These are phyloP conservation scores for Ilex aquifolium DNA, from an alignment of 257 asterid genomes.

Conservation along the genomic window DNA sequence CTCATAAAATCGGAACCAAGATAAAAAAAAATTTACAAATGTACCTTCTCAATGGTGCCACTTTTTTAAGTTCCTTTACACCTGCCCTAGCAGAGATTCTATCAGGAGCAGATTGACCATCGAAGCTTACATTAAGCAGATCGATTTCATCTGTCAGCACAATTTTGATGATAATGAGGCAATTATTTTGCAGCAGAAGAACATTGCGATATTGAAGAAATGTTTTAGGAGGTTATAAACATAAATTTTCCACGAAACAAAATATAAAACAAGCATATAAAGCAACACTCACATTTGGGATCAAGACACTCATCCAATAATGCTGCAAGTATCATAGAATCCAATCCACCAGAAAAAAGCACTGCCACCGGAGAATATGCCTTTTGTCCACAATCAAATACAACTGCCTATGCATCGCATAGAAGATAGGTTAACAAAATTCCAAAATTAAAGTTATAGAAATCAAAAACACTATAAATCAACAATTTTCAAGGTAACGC, in stretches of 20 bases:
- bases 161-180: slow-evolving; percentile 15
- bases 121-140: slow-evolving; percentile 93
- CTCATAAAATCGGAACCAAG: slow-evolving; percentile 3
- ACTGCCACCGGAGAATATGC: slow-evolving; percentile 74
- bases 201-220: no score
- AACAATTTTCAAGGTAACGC: no score
- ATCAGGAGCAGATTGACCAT: slow-evolving; percentile 86
- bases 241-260: background rate
- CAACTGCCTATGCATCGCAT: slow-evolving; percentile 31
- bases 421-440: no score
- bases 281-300: slow-evolving; percentile 53
- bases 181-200: no score
- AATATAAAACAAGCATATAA: slow-evolving; percentile 1
- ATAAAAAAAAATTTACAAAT: slow-evolving; percentile 3
- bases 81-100: slow-evolving; percentile 88
- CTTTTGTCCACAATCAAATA: slow-evolving; percentile 25
- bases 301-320: slow-evolving; percentile 75
- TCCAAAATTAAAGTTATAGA: no score
- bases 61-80: slow-evolving; percentile 70
- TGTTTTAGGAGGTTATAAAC: no score
- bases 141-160: slow-evolving; percentile 71
- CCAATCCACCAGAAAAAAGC: slow-evolving; percentile 95
- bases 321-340: slow-evolving; percentile 94
- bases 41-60: slow-evolving; percentile 76
- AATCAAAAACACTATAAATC: no score